Evolutionary conservation across 169 alveolate genomes (phyloP).

Genomic region (Plasmodium gonderi): DNA sequence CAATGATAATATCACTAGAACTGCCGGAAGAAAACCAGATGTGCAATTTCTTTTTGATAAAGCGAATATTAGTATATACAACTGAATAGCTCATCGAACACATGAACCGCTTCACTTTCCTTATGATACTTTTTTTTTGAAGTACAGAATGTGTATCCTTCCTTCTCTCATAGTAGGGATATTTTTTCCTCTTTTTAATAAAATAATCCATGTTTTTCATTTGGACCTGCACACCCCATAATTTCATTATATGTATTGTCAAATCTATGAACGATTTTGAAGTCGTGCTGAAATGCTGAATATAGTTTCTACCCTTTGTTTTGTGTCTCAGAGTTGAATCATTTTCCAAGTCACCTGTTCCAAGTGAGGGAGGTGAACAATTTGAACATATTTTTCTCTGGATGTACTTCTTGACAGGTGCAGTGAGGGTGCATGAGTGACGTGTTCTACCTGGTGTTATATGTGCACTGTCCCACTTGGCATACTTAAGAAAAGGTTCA

Average conservation of each 20-base stretch:
- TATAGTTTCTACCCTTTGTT: neutral
- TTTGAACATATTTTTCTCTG: no score
- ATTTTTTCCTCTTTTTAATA: neutral
- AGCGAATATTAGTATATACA: no score
- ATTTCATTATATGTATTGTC: constrained; percentile 29
- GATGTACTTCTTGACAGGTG: no score
- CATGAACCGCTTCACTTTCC: neutral
- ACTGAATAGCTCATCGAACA: no score
- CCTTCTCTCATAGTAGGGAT: neutral
- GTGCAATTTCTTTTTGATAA: no score
- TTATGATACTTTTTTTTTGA: neutral
- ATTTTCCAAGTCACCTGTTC: neutral
- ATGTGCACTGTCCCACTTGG: no score
- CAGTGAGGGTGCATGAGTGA: no score
- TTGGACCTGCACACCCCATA: constrained; percentile 20
- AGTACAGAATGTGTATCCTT: neutral
- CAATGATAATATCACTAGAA: no score
- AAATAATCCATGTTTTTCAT: neutral
- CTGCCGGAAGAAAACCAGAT: no score
- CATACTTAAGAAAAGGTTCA: no score
- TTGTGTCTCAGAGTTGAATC: neutral
- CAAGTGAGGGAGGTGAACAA: no score
- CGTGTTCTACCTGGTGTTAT: no score
- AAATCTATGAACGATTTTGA: constrained; percentile 48
- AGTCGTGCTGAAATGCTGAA: constrained; percentile 12